Conservation (phyloP, 2,329 filamentous ascomycete genomes). For the Paecilomyces formosus region DNA sequence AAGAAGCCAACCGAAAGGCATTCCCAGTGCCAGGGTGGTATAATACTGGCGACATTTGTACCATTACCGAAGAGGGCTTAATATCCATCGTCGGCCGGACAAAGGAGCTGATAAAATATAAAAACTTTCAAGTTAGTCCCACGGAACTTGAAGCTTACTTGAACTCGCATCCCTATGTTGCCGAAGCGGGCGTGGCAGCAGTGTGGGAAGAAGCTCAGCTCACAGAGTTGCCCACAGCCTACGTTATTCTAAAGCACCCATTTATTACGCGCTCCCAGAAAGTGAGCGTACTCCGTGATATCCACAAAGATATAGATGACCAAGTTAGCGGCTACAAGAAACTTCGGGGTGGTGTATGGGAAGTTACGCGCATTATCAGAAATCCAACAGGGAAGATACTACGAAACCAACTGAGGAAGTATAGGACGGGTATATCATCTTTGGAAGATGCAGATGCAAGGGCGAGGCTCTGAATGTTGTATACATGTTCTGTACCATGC, state of each 20-base stretch:
- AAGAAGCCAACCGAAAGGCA: slow-evolving; percentile 28
- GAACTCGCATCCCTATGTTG: slow-evolving; percentile 30
- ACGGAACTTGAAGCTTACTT: slow-evolving; percentile 30
- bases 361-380: background rate
- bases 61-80: slow-evolving; percentile 22
- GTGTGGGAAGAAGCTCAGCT: slow-evolving; percentile 15
- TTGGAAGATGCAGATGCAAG: background rate
- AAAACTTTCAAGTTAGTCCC: slow-evolving; percentile 36
- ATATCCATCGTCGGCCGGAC: slow-evolving; percentile 32
- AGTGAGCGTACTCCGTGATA: slow-evolving; percentile 16
- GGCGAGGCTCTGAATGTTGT: background rate
- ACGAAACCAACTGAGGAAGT: background rate
- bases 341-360: slow-evolving; percentile 12
- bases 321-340: slow-evolving; percentile 39
- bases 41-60: slow-evolving; percentile 41
- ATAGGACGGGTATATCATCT: background rate
- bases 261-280: slow-evolving; percentile 11
- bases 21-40: slow-evolving; percentile 37
- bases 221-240: slow-evolving; percentile 34
- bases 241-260: slow-evolving; percentile 25
- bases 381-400: slow-evolving; percentile 1
- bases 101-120: slow-evolving; percentile 39
- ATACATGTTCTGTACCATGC: background rate
- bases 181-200: slow-evolving; percentile 28
- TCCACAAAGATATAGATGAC: slow-evolving; percentile 24